Base-by-base conservation (phyloP, 177 flowering plant genomes). In the Viscum album region DNA sequence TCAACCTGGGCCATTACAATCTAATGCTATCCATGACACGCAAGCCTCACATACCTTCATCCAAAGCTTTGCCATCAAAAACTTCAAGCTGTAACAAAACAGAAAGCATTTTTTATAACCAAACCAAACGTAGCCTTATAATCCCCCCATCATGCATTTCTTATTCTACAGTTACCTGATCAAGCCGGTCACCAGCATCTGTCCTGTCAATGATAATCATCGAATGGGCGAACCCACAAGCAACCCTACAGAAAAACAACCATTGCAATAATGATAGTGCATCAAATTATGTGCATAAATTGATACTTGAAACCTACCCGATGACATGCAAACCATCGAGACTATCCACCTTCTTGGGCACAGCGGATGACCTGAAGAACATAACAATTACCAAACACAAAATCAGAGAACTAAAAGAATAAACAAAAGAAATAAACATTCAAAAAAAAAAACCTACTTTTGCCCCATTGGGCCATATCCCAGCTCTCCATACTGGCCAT, bases 401-500 rank as follows among this genome's bases (percentile, higher is more conserved):
- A 23, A 45, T 41, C 30, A 21, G n/a, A 71, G 35, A 58, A 39
- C 65, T 21, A 62, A 67, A 30, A 36, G 32, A 58, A 23, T 70
- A 17, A n/a, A 16, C 47, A 37, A 72, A 72, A 35, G 21, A 8
- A 35, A 59, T 62, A 74, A 35, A 54, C 33, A 39, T 39, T 39
- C 4, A 29, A 31, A 13, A 11, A 63, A 35, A 28, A 59, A 66
- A 19, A 70, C 78, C 66, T 85, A 95, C 99, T 95, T 95, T 74
- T 85, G 96, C 2, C 86, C 92, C 34, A 11, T 63, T 35, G 99
- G 92, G n/a, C 99, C 99, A 82, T 90, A 89, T 81, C 99, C 99
- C 36, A 95, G 86, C 77, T 92, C 98, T 54, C 99, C 99, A 79
- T 84, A 67, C 70, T 86, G 88, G 58, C 95, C 88, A 72, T 79